Conservation (phyloP, 2,329 filamentous ascomycete species). For the Dryadomyces quercus-mongolicae region DNA sequence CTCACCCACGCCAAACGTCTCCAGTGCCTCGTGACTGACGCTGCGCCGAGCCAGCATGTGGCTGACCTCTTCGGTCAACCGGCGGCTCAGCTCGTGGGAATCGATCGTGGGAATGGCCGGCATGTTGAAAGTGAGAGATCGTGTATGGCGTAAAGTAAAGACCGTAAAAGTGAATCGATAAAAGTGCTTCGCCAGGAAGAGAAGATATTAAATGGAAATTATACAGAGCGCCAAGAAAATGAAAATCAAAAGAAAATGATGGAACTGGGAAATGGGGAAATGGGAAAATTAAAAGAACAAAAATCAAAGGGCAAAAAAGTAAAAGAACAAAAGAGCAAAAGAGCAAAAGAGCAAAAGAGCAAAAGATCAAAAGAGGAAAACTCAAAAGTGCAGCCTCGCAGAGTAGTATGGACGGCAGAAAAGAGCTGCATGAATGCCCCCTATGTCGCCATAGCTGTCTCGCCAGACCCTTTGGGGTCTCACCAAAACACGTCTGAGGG, state of each 20-base stretch:
- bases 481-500: background rate
- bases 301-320: background rate
- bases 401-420: too few species aligned
- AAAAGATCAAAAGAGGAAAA: too few species aligned
- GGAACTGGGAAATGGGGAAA: too few species aligned
- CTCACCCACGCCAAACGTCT: conserved; percentile 2
- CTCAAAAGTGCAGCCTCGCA: too few species aligned
- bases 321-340: too few species aligned
- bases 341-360: too few species aligned
- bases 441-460: too few species aligned
- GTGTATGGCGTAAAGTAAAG: background rate
- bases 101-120: conserved; percentile 1
- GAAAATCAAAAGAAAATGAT: too few species aligned
- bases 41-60: conserved; percentile 1
- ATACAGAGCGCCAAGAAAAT: too few species aligned
- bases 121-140: background rate
- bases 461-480: too few species aligned
- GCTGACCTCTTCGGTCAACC: background rate
- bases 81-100: conserved; percentile 1
- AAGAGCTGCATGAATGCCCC: too few species aligned
- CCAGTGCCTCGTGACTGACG: conserved; percentile 4
- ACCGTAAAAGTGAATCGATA: too few species aligned
- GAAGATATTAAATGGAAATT: background rate
- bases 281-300: background rate
- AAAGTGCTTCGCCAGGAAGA: background rate